Base-by-base conservation (phyloP, 192 early-diverging fungal genomes). In the Coemansia sp. region DNA sequence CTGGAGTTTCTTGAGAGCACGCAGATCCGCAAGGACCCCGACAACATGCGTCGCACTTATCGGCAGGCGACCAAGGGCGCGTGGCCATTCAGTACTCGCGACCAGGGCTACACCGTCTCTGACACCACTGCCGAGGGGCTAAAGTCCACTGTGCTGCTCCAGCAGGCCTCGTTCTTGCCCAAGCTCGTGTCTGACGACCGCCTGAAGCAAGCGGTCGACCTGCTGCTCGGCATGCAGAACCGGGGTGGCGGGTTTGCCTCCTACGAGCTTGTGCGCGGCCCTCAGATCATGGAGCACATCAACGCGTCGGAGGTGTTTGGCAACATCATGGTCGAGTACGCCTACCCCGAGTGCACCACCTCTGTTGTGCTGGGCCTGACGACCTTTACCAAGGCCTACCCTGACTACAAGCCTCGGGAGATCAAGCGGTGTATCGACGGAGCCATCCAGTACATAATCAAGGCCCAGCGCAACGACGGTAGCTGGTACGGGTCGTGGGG, bases 291-390 rank as follows among this genome's bases (percentile, higher is more conserved):
- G 56, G 97, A 99, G 74, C 80, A 69, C 52, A 79, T 99, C 64
- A 99, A 99, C 73, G 94, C 97, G 13, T 93, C 97, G 20, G 95
- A 98, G 83, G 94, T 99, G 16, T 99, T 99, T 91, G 95, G 93
- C 61, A 92, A 92, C 65, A 95, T 97, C 65, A 98, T 98, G 96
- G 88, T 95, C 49, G 96, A 97, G 80, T 99, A 99, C 86, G 84
- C 84, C 52, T 99, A 99, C 80, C 93, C 94, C 15, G 97, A 99
- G 73, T 99, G 97, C 85, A 95, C 97, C 11, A 97, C 96, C 9
- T 91, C 95, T 29, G 93, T 91, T 8, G 77, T 99, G 9, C 89
- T 96, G 18, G 94, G 92, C 8, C 83, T 99, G 59, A 83, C 86
- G 11, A 84, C 86, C 1, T 99, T 97, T 80, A 61, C 77, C 27